phyloP scores from a whole-genome alignment of 192 early-diverging fungal species.

The Dissophora globulifera region DNA sequence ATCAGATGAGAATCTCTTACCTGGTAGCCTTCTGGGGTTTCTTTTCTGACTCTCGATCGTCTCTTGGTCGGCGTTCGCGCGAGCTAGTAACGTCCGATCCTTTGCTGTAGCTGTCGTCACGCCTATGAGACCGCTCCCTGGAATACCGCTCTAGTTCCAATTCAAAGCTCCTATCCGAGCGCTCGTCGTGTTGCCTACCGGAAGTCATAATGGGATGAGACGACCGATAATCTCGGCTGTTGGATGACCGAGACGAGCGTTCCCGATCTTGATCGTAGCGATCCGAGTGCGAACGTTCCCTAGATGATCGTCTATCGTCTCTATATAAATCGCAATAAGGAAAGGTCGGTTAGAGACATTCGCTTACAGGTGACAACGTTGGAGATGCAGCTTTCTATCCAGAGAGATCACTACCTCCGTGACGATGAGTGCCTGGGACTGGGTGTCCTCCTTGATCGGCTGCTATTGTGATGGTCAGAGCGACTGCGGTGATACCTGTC shows the following conservation, averaged over 20 bases:
- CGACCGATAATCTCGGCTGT: slow-evolving; percentile 19
- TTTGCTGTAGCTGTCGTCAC: slow-evolving; percentile 25
- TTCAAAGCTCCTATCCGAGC: slow-evolving; percentile 42
- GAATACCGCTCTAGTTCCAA: slow-evolving; percentile 43
- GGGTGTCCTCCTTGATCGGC: slow-evolving; percentile 32
- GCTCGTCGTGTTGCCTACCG: slow-evolving; percentile 27
- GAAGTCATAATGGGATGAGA: slow-evolving; percentile 46
- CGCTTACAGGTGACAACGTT: not conserved
- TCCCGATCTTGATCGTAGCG: slow-evolving; percentile 40
- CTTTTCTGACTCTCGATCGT: slow-evolving; percentile 6
- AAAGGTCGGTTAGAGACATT: not conserved
- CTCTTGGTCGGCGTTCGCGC: slow-evolving; percentile 13
- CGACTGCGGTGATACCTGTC: slow-evolving; percentile 27
- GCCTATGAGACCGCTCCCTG: slow-evolving; percentile 27
- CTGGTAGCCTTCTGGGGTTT: slow-evolving; percentile 17
- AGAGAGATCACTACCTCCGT: slow-evolving; percentile 24
- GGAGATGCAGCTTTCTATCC: too few species aligned
- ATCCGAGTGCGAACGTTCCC: slow-evolving; percentile 24
- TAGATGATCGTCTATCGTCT: slow-evolving; percentile 28
- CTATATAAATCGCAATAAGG: slow-evolving; percentile 12
- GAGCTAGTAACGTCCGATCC: slow-evolving; percentile 11
- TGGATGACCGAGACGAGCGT: slow-evolving; percentile 30
- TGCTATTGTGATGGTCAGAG: slow-evolving; percentile 8
- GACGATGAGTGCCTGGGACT: slow-evolving; percentile 39
- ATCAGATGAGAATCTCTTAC: slow-evolving; percentile 17